Evolutionary conservation across 345 rosid genomes (phyloP), one percentile per base, ranked within the genome.

Genomic region (Eucalyptus fibrosa): DNA sequence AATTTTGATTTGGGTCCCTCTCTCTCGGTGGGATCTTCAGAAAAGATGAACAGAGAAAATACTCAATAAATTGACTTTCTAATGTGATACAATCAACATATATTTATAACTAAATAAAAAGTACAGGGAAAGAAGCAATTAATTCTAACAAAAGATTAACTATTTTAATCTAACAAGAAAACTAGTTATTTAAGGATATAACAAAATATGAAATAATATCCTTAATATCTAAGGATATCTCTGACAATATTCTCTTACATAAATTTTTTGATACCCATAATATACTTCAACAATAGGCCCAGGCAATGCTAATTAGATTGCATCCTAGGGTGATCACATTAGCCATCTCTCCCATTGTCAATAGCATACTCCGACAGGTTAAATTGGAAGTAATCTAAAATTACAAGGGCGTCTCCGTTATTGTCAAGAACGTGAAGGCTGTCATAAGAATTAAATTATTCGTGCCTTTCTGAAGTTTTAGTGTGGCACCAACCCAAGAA

Each of bases 361-460:
- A 0, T n/a, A n/a, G 0, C 40, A n/a, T n/a, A 1, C 19, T 65
- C 7, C 1, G 3, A n/a, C 0, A 18, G 3, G 2, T 69, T 32
- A 34, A 17, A 69, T 8, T 69, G 42, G 24, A 69, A 32, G 24
- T 34, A 69, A 34, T 34, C 4, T 69, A 1, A 18, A 69, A 5
- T 34, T 2, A 69, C 4, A 69, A 34, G 26, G 40, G 44, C 18
- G 24, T 69, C 2, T 69, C 26, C 7, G 2, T 18, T 13, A 69
- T 69, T 69, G 82, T 69, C 82, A 34, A 34, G 40, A 72, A 18
- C 45, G 0, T 19, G 14, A 19, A 7, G 45, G 44, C 15, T 34
- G 44, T 19, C 24, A 72, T 72, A 1, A 18, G 13, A 72, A 72
- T 34, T 15, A n/a, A 65, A 8, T n/a, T 65, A n/a, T 65, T 1